Evolutionary conservation across 306 rosid species (phyloP).

Genomic region (barrel medic (Medicago truncatula)): DNA sequence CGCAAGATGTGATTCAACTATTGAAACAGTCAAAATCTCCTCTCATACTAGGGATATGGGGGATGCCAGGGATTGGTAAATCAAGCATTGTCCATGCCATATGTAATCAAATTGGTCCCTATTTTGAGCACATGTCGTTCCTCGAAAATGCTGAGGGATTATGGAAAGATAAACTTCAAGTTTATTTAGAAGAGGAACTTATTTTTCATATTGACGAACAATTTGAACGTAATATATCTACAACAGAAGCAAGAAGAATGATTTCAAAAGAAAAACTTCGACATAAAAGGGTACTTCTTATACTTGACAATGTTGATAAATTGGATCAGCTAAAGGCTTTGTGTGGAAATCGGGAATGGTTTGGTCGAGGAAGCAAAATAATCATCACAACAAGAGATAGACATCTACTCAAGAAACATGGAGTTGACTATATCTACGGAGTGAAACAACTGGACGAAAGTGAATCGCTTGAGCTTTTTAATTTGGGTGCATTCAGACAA

Average conservation of each 20-base stretch:
- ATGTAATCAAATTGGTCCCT: background rate
- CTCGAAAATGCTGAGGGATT: background rate
- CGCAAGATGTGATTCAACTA: background rate
- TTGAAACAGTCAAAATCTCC: background rate
- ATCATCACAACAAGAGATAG: constrained; percentile 33
- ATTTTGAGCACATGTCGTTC: background rate
- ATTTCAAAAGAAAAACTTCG: background rate
- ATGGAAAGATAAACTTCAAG: background rate
- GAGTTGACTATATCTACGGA: background rate
- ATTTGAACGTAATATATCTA: constrained; percentile 1
- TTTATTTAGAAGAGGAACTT: constrained; percentile 8
- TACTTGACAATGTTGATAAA: constrained; percentile 26
- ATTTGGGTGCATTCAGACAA: too few relatives aligned
- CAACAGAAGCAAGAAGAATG: background rate
- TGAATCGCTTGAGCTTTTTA: constrained; percentile 18
- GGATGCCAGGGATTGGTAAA: constrained; percentile 26
- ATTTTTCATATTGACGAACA: background rate
- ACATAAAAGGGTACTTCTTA: constrained; percentile 18
- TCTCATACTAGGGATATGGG: constrained; percentile 15
- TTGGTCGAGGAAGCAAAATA: constrained; percentile 30
- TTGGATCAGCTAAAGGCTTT: constrained; percentile 21
- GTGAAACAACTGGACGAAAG: background rate
- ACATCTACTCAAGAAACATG: background rate
- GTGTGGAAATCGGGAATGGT: constrained; percentile 7
- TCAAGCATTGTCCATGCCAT: constrained; percentile 30